Conservation (phyloP, 441 rosid species). For the Kokia cookei region DNA sequence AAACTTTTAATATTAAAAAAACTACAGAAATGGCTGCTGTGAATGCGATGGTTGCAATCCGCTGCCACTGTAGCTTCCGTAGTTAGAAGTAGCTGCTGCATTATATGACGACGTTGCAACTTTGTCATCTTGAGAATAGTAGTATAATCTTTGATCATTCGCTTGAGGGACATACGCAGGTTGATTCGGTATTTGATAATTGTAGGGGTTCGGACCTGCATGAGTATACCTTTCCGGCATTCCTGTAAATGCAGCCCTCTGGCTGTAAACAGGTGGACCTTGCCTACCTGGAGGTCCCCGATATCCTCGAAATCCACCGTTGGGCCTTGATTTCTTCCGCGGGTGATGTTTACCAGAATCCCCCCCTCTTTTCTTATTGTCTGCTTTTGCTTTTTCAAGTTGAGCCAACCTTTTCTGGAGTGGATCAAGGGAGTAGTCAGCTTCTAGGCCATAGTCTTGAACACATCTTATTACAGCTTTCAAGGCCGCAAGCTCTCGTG, state of each 20-base stretch:
- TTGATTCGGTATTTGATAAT: constrained; percentile 37
- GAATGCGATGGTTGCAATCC: constrained; percentile 27
- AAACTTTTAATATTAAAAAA: neutral
- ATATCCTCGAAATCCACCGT: constrained; percentile 22
- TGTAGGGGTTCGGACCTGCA: constrained; percentile 22
- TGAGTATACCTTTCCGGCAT: constrained; percentile 36
- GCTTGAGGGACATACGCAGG: constrained; percentile 32
- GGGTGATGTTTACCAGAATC: constrained; percentile 20
- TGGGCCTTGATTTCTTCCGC: constrained; percentile 21
- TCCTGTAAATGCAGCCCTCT: constrained; percentile 23
- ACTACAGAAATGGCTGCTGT: constrained; percentile 33
- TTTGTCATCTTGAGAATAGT: constrained; percentile 33
- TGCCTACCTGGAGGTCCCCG: constrained; percentile 29
- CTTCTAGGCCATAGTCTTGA: constrained; percentile 33
- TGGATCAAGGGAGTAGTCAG: constrained; percentile 33
- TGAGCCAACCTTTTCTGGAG: constrained; percentile 39
- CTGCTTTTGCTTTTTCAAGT: constrained; percentile 32
- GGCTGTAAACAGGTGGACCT: constrained; percentile 23
- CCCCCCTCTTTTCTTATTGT: constrained; percentile 22
- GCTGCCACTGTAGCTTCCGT: constrained; percentile 19
- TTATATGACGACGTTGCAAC: constrained; percentile 17
- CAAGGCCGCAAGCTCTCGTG: constrained; percentile 35
- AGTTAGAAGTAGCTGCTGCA: constrained; percentile 28
- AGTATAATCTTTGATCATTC: constrained; percentile 36
- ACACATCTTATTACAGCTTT: constrained; percentile 31